Evolutionary conservation across 805 yeast species (phyloP), one percentile per base, ranked within the genome.

Genomic region (Yamadazyma sp.): DNA sequence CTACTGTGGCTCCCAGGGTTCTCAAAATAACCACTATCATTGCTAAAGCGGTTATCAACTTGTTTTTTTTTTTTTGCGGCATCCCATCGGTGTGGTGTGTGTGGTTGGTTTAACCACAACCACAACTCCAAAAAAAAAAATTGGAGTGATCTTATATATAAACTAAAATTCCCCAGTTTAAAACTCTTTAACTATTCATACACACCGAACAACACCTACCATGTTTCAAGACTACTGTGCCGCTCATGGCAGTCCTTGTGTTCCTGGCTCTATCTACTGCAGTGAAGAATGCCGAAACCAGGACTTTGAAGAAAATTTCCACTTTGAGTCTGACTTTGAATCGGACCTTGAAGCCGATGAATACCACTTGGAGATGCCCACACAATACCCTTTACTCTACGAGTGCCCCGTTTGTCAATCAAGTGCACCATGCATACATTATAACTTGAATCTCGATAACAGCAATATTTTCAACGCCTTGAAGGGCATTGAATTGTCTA

Each of bases 161-260:
- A n/a, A 9, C 15, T 10, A 12, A 25, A 16, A 12, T 11, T 25
- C 13, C 28, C 28, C 28, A 11, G 25, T 11, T 22, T 3, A 3
- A 9, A 12, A n/a, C 8, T n/a, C 3, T 11, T 25, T n/a, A 25
- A 12, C 14, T 25, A 5, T 25, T n/a, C n/a, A n/a, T n/a, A n/a
- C n/a, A n/a, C n/a, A n/a, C n/a, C n/a, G n/a, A n/a, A n/a, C n/a
- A n/a, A 22, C 12, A 4, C 12, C 3, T 7, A 16, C 6, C 3
- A 48, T 50, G 55, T 47, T 47, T 22, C 49, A 49, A 37, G 55
- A 50, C 21, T 48, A 49, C 37, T 50, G 57, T 30, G 38, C 44
- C 16, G 41, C 47, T 9, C 54, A 52, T 34, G 57, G 57, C n/a
- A 43, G 37, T 12, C 52, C 47, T 6, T 46, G 52, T 35, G 39